phyloP scores from a whole-genome alignment of 2,329 filamentous ascomycete species.

The Nectriaceae sp. region DNA sequence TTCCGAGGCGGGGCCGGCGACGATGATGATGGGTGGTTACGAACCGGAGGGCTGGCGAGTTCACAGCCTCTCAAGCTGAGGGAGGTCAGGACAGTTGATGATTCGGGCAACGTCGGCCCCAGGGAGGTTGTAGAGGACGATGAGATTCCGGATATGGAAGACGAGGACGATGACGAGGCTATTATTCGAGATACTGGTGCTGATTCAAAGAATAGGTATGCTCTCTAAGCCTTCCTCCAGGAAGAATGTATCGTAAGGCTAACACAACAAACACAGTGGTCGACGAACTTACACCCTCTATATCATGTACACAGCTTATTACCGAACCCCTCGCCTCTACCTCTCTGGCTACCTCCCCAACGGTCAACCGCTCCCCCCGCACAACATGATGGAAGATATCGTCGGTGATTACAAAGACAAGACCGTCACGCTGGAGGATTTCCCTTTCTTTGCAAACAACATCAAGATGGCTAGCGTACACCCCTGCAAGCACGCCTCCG shows the following conservation, averaged over 20 bases:
- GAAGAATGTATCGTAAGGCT: too few relatives aligned
- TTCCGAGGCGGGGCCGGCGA: conserved; percentile 54
- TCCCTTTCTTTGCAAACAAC: conserved; percentile 87
- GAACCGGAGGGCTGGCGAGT: conserved; percentile 77
- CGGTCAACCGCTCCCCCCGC: conserved; percentile 78
- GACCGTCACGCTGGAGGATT: conserved; percentile 96
- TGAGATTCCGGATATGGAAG: conserved; percentile 98
- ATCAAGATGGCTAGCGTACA: conserved; percentile 97
- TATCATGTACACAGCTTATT: conserved; percentile 97
- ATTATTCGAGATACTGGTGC: conserved; percentile 78
- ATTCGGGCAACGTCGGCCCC: conserved; percentile 83
- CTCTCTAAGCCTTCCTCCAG: too few relatives aligned
- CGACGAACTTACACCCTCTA: conserved; percentile 96
- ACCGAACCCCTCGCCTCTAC: conserved; percentile 92
- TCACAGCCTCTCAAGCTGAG: conserved; percentile 74
- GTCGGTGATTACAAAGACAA: conserved; percentile 98
- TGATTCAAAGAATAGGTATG: conserved; percentile 49
- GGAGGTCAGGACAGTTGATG: conserved; percentile 87
- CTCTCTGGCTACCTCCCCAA: conserved; percentile 84
- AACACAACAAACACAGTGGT: conserved; percentile 64
- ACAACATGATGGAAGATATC: conserved; percentile 94
- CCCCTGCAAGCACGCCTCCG: conserved; percentile 93
- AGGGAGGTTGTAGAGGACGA: conserved; percentile 69
- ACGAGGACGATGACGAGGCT: conserved; percentile 94
- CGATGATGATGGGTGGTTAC: conserved; percentile 87